Base-by-base conservation (phyloP, 139 green algal genomes). In the Desmodesmus armatus region DNA sequence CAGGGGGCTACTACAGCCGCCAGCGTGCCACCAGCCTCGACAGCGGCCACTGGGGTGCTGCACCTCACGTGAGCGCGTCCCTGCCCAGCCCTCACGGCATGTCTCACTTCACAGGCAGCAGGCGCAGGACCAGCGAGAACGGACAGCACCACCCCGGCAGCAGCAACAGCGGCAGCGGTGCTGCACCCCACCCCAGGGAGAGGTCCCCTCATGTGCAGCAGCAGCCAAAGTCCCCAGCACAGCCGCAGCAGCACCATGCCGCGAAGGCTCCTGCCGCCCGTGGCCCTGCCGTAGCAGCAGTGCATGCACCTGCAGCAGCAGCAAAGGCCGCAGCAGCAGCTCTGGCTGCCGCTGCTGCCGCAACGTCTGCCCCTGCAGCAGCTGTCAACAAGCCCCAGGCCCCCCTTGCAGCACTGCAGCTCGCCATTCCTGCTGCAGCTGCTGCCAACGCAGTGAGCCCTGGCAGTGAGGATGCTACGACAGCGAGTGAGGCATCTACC, bases 1-100 rank as follows among this genome's bases (percentile, higher is more conserved):
- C 71, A 39, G 77, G 13, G 17, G 44, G 43, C 4, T 43, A 31
- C 19, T 73, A 31, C 60, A 44, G 27, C 62, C 25, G 78, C 27
- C 63, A 84, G 78, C 29, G 78, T 9, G 41, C 41, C 5, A 77
- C 78, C 41, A 84, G 78, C 62, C n/a, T 66, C 27, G 62, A 75
- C 29, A 41, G 78, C 6, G 33, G 17, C 27, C 35, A 47, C 67
- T 41, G 5, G 21, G 9, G 19, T 4, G 11, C 17, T 27, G 29
- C 33, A 76, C 33, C 51, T 47, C 33, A 72, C 63, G n/a, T 21
- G 29, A 27, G n/a, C 27, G 63, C 63, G 29, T 21, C 13, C n/a
- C 15, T 9, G 9, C 11, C 23, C 63, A 72, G 63, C 63, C 23
- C 63, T 13, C 23, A 21, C 63, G n/a, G n/a, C n/a, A n/a, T n/a